A percentile compares a stretch with the other conserved stretches of the same genome.
phyloP scores from a whole-genome alignment of 345 rosid genomes.

The Eucalyptus marginata region DNA sequence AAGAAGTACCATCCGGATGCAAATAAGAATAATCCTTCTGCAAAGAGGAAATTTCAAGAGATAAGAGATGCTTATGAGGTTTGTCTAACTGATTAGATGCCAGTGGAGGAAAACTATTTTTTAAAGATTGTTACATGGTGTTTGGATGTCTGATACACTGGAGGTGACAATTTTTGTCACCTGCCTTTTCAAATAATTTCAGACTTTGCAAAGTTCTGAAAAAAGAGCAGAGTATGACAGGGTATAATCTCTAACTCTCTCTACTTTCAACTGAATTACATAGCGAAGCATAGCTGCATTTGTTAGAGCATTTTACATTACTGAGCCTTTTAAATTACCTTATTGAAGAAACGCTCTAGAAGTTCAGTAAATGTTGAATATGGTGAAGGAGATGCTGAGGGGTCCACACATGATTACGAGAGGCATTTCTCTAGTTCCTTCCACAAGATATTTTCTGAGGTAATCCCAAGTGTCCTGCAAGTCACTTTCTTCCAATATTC shows the following conservation, averaged over 20 bases:
- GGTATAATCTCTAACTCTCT: conserved; percentile 11
- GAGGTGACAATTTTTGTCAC: neutral
- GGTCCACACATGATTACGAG: conserved; percentile 34
- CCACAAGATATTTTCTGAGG: conserved; percentile 85
- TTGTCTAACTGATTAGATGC: neutral
- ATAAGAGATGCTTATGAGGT: conserved; percentile 91
- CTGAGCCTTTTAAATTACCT: neutral
- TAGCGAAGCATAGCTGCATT: neutral
- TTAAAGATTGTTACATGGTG: neutral
- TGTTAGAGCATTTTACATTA: neutral
- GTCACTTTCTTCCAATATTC: neutral
- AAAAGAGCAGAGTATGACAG: conserved; percentile 67
- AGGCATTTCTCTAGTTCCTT: conserved; percentile 82
- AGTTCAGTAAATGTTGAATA: conserved; percentile 34
- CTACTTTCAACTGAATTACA: neutral
- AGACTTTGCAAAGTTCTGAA: conserved; percentile 54
- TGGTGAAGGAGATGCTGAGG: conserved; percentile 38
- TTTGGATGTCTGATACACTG: neutral
- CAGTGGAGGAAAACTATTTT: neutral
- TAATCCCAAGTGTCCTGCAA: neutral
- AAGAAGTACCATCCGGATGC: conserved; percentile 94
- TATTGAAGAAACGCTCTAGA: conserved; percentile 21
- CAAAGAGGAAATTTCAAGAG: conserved; percentile 80
- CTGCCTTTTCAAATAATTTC: conserved; percentile 6
- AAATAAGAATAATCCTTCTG: conserved; percentile 75